Evolutionary conservation across 352 stramenopile species (phyloP).

Genomic region (Globisporangium uncinulatum): DNA sequence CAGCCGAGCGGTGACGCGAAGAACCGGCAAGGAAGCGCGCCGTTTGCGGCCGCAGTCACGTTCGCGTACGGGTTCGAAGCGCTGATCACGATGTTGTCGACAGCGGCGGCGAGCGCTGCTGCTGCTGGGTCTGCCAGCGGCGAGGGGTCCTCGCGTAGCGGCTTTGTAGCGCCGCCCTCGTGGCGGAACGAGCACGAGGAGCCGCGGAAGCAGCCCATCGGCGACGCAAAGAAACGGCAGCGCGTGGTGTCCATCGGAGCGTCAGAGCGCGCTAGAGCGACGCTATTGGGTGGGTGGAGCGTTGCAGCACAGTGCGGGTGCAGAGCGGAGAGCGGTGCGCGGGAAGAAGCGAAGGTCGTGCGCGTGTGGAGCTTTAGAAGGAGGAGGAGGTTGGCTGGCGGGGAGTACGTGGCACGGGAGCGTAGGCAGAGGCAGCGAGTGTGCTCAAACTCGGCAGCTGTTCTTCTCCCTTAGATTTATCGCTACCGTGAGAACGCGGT

Average conservation of each 20-base stretch:
- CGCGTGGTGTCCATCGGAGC: conserved; percentile 7
- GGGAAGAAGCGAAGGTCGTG: no score
- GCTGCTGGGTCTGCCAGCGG: background rate
- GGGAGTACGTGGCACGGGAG: background rate
- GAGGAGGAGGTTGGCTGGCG: background rate
- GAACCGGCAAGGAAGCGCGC: conserved; percentile 42
- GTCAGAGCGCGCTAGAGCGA: background rate
- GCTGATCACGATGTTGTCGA: conserved; percentile 3
- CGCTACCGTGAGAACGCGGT: background rate
- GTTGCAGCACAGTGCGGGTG: no score
- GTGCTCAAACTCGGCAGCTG: background rate
- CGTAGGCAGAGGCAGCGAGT: background rate
- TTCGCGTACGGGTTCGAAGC: conserved; percentile 36
- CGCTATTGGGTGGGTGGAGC: background rate
- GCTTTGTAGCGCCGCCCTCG: conserved; percentile 12
- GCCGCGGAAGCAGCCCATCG: conserved; percentile 64
- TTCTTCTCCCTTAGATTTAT: background rate
- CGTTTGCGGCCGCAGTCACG: conserved; percentile 6
- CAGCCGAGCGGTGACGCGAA: conserved; percentile 47
- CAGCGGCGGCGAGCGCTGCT: background rate
- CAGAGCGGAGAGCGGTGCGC: no score
- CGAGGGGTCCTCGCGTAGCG: conserved; percentile 4
- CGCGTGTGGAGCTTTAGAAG: no score
- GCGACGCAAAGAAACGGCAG: conserved; percentile 75
- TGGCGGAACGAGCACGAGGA: conserved; percentile 63